These are phyloP conservation scores for Eucalyptus regnans DNA, from an alignment of 345 rosid genomes.

Conservation along the genomic window DNA sequence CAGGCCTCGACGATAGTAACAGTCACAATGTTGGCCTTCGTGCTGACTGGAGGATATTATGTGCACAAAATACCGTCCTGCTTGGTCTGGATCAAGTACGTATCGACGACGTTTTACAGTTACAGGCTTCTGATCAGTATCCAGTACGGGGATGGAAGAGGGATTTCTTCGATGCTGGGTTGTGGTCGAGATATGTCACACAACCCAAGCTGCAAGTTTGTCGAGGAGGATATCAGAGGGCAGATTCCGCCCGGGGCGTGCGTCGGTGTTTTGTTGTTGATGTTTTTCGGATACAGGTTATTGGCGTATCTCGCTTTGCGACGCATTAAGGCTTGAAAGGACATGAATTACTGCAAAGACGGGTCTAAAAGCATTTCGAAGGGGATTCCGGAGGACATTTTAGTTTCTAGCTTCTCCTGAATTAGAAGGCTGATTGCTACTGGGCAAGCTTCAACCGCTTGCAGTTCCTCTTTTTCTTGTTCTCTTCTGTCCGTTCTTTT, in stretches of 20 bases:
- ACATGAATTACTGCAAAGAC: not conserved
- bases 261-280: slow-evolving; percentile 30
- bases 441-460: not conserved
- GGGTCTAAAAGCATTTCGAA: not conserved
- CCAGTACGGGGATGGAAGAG: slow-evolving; percentile 53
- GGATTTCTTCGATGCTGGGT: slow-evolving; percentile 29
- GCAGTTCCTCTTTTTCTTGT: not conserved
- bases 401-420: not conserved
- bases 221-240: slow-evolving; percentile 57
- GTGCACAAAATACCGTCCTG: slow-evolving; percentile 71
- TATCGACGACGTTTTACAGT: slow-evolving; percentile 62
- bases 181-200: slow-evolving; percentile 12
- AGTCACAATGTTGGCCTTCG: slow-evolving; percentile 80
- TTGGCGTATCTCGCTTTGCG: slow-evolving; percentile 76
- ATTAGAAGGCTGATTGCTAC: not conserved
- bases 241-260: slow-evolving; percentile 42
- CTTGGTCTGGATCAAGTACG: slow-evolving; percentile 71
- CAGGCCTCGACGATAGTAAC: slow-evolving; percentile 83
- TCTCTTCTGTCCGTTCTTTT: not conserved
- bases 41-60: slow-evolving; percentile 75
- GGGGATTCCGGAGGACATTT: not conserved
- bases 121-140: slow-evolving; percentile 51
- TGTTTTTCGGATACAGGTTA: slow-evolving; percentile 77
- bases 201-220: slow-evolving; percentile 35
- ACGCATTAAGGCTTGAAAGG: slow-evolving; percentile 21